Conservation (phyloP, 2,329 filamentous ascomycete species). For the Aspergillus sp. region DNA sequence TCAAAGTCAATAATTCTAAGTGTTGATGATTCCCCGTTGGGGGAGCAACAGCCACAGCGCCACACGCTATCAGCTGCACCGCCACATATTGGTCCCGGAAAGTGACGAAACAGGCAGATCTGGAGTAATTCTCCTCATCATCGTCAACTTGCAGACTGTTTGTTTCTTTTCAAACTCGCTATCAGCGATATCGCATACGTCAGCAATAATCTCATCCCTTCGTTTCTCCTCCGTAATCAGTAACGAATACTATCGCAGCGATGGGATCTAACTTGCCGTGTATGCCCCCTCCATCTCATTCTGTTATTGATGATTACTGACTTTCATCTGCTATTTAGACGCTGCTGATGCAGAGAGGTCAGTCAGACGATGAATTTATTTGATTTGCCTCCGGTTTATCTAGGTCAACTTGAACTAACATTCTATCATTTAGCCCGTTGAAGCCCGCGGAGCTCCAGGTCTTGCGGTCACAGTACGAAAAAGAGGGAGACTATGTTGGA, state of each 20-base stretch:
- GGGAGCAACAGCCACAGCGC: conserved; percentile 34
- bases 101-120: conserved; percentile 18
- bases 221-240: no score
- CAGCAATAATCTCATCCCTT: no score
- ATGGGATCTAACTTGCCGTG: conserved; percentile 49
- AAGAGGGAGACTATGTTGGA: conserved; percentile 94
- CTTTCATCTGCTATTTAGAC: conserved; percentile 53
- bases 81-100: conserved; percentile 28
- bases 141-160: no score
- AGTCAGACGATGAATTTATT: conserved; percentile 16
- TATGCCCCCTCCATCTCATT: conserved; percentile 23
- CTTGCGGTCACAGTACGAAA: conserved; percentile 89
- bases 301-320: conserved; percentile 2
- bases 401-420: conserved; percentile 5
- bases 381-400: background rate
- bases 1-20: background rate
- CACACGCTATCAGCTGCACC: conserved; percentile 16
- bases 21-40: conserved; percentile 27
- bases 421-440: conserved; percentile 60
- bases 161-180: no score
- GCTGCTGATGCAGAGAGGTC: conserved; percentile 96
- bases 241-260: no score
- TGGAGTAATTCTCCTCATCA: no score
- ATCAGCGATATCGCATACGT: no score
- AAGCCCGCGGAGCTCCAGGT: conserved; percentile 90